phyloP scores from a whole-genome alignment of 2,329 filamentous ascomycete genomes.

The Coniella vitis region DNA sequence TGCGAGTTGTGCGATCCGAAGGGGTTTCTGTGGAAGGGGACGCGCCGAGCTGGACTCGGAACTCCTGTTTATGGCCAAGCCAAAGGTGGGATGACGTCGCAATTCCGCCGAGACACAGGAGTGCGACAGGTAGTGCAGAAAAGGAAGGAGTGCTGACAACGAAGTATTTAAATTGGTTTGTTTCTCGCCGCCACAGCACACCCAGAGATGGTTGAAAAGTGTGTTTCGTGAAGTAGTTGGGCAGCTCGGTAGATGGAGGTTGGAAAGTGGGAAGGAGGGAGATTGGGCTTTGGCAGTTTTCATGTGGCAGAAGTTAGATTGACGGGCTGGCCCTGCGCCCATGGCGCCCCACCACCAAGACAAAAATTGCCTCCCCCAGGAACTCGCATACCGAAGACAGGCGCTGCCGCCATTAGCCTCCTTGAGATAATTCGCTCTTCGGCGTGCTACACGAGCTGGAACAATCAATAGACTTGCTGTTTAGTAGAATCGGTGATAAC shows the following conservation, averaged over 20 bases:
- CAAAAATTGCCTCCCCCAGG: neutral
- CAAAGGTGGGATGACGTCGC: conserved; percentile 13
- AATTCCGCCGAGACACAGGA: neutral
- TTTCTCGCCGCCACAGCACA: neutral
- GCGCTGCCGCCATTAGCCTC: neutral
- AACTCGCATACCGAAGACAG: neutral
- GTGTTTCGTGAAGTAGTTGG: neutral
- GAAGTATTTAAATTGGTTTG: neutral
- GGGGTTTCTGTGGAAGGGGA: no score
- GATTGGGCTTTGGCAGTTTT: neutral
- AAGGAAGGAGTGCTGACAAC: neutral
- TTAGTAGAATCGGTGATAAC: neutral
- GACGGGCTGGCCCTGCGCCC: neutral
- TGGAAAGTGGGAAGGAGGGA: neutral
- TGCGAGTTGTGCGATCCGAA: neutral
- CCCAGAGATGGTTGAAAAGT: neutral
- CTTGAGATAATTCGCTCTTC: neutral
- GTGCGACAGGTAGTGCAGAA: neutral
- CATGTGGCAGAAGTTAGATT: neutral
- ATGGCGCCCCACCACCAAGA: conserved; percentile 2
- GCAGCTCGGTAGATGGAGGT: neutral
- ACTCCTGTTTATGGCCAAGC: neutral
- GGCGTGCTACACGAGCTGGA: neutral
- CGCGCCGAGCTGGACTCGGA: neutral
- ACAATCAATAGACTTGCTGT: no score